Conservation (phyloP, 1,284 basidiomycete species). For the Inonotus hispidus region DNA sequence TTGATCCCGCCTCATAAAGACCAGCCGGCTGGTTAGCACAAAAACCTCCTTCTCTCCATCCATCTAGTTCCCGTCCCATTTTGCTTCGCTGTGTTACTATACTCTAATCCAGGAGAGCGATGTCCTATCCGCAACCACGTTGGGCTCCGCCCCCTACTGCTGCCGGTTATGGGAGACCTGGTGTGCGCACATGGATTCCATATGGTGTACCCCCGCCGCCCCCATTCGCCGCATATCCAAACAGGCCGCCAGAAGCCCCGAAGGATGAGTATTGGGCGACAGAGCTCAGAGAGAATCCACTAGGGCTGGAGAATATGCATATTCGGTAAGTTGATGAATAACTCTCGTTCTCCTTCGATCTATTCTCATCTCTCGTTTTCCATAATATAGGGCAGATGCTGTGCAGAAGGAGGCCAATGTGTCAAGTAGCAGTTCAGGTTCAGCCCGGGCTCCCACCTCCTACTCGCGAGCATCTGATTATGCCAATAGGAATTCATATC, state of each 20-base stretch:
- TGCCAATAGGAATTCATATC: neutral
- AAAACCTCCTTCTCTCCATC: neutral
- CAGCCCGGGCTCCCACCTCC: neutral
- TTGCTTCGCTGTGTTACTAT: neutral
- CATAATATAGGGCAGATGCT: neutral
- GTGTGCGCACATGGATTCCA: neutral
- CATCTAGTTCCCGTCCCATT: neutral
- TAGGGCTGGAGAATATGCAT: constrained; percentile 62
- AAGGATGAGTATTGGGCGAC: constrained; percentile 16
- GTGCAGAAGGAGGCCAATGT: neutral
- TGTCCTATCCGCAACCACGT: neutral
- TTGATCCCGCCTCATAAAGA: neutral
- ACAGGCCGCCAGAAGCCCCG: neutral
- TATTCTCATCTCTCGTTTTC: neutral
- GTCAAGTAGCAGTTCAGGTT: neutral
- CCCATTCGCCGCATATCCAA: neutral
- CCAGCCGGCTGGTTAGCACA: neutral
- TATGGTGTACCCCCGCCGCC: neutral
- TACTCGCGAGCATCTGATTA: neutral
- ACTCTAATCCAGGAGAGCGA: neutral
- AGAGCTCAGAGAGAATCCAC: constrained; percentile 48
- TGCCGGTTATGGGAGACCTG: neutral
- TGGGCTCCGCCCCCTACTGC: neutral
- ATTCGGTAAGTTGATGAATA: constrained; percentile 43
- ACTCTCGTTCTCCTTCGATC: neutral